Base-by-base conservation (phyloP, 2,329 filamentous ascomycete genomes). In the Trichoderma koningiopsis region DNA sequence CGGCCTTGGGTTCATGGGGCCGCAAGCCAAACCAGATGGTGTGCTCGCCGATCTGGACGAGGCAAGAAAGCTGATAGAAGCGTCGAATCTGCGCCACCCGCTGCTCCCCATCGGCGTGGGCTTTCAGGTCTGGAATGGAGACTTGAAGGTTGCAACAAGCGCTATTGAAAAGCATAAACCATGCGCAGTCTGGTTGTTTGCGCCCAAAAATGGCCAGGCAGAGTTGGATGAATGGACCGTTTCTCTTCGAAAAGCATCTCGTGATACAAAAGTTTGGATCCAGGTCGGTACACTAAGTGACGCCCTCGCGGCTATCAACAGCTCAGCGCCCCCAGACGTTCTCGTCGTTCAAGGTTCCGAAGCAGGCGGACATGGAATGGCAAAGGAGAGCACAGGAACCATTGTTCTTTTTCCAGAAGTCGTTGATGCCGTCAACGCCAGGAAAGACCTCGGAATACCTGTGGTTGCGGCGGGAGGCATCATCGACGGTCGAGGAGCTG, bases 1-100 rank as follows among this genome's bases (percentile, higher is more conserved):
- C 22, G 92, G 92, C 0, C 83, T 93, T 1, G 86, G 83, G 13
- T 85, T 84, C 72, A 79, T 84, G 57, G 83, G 80, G 2, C 80
- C 79, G 0, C 80, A 74, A 11, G 76, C 72, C 3, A 80, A 79
- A n/a, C 73, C 81, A 0, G 72, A 77, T 11, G 76, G 76, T 40
- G 76, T 76, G 0, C 68, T 71, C 2, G 71, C 65, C 16, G 78
- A 82, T 47, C 72, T 82, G 4, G 75, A 75, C n/a, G 71, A 74
- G 6, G 75, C 75, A 0, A 71, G 73, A 16, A 63, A 74, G 47
- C 52, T 78, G 5, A 29, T 77, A 11, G 75, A 31, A 13, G 73
- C 56, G 14, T 65, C 43, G 40, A 71, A 62, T 69, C 62, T 71
- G 24, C 63, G 65, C 69, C 67, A 56, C 49, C 47, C 65, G 19